These are phyloP conservation scores for Prinsepia uniflora DNA, from an alignment of 306 rosid species.

Conservation along the genomic window DNA sequence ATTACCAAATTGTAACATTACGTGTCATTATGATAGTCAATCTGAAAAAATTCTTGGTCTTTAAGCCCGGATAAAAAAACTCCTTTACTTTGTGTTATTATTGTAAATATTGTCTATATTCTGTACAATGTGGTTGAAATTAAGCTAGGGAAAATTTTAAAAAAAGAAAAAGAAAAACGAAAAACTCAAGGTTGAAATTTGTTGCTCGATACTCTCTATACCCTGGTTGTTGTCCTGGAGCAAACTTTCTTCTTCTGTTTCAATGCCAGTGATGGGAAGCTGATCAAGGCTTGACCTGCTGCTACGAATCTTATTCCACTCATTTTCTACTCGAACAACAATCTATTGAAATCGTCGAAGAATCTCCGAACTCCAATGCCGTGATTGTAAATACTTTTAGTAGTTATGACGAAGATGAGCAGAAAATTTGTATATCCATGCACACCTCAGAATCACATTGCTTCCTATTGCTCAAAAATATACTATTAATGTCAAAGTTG, in stretches of 20 bases:
- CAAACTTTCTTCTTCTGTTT: slow-evolving; percentile 56
- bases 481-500: slow-evolving; percentile 44
- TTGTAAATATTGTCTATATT: too few relatives aligned
- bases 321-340: slow-evolving; percentile 87
- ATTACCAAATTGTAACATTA: too few relatives aligned
- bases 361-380: slow-evolving; percentile 74
- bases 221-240: slow-evolving; percentile 48
- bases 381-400: slow-evolving; percentile 67
- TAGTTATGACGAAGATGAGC: slow-evolving; percentile 94
- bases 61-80: too few relatives aligned
- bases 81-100: too few relatives aligned
- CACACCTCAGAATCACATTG: slow-evolving; percentile 81
- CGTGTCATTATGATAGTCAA: too few relatives aligned
- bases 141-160: too few relatives aligned
- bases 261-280: slow-evolving; percentile 41
- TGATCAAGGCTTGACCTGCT: slow-evolving; percentile 54
- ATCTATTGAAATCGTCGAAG: slow-evolving; percentile 95
- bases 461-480: slow-evolving; percentile 85
- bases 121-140: too few relatives aligned
- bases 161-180: too few relatives aligned
- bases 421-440: slow-evolving; percentile 94
- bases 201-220: slow-evolving; percentile 39
- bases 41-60: too few relatives aligned
- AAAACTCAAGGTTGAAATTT: background rate
- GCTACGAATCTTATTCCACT: slow-evolving; percentile 52